Percentiles rank a stretch among this genome's conserved stretches.
phyloP scores from a whole-genome alignment of 768 basidiomycete species.

The Lentinula edodes region DNA sequence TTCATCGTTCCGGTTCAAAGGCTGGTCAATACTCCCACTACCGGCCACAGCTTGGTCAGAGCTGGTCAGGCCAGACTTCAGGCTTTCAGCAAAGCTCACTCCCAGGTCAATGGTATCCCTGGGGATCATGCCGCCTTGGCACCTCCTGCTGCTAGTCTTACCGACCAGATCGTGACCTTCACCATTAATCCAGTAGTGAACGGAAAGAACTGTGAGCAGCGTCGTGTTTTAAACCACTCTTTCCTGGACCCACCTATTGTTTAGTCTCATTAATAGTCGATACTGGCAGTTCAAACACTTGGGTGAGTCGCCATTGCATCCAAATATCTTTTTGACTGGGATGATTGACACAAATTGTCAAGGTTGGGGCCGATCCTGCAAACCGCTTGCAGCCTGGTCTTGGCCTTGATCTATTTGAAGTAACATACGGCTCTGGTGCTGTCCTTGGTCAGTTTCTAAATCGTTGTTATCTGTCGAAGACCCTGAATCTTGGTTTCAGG shows the following conservation, averaged over 20 bases:
- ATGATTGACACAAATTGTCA: not conserved
- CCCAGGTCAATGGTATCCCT: not conserved
- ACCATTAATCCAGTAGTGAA: not conserved
- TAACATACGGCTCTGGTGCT: not conserved
- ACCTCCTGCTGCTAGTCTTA: not conserved
- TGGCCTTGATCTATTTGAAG: not conserved
- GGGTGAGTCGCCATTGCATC: not conserved
- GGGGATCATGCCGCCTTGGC: not conserved
- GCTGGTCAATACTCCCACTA: not conserved
- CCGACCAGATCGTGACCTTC: not conserved
- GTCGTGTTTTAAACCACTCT: not conserved
- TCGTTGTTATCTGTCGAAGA: not conserved
- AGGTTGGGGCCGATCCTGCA: not conserved
- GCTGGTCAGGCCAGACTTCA: not conserved
- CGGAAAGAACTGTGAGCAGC: not conserved
- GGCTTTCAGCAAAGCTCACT: not conserved
- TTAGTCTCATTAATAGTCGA: not conserved
- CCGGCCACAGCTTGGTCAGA: not conserved
- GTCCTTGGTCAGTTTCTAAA: not conserved
- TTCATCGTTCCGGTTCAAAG: not conserved
- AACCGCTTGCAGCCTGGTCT: not conserved
- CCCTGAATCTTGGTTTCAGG: not conserved
- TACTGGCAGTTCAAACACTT: constrained; percentile 1
- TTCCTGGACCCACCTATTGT: not conserved
- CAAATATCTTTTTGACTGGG: not conserved